Evolutionary conservation across 2,329 filamentous ascomycete species (phyloP).

Genomic region (Parascedosporium putredinis): DNA sequence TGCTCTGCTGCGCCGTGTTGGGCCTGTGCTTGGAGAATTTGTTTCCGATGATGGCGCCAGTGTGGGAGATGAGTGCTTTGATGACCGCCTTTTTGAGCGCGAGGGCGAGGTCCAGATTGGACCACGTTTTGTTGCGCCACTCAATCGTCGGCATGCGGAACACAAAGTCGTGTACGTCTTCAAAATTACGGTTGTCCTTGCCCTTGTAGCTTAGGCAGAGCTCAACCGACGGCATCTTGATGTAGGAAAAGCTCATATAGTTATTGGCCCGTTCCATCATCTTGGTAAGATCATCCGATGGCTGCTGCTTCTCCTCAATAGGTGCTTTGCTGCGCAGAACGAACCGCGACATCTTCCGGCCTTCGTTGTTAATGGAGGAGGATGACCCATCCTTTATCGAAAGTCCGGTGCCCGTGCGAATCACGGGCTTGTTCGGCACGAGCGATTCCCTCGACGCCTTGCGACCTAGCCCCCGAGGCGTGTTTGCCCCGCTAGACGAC

Average conservation of each 20-base stretch:
- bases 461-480: conserved; percentile 30
- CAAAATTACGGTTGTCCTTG: conserved; percentile 86
- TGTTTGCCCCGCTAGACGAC: conserved; percentile 23
- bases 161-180: conserved; percentile 95
- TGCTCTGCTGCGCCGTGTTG: conserved; percentile 65
- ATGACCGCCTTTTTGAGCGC: conserved; percentile 92
- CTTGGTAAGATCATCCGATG: conserved; percentile 82
- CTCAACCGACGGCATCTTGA: conserved; percentile 90
- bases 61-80: conserved; percentile 86
- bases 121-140: conserved; percentile 99
- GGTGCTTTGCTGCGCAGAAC: conserved; percentile 4
- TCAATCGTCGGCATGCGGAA: conserved; percentile 91
- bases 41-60: conserved; percentile 93
- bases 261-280: conserved; percentile 94
- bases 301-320: conserved; percentile 25
- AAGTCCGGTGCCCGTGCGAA: conserved; percentile 33
- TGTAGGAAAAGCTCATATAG: conserved; percentile 94
- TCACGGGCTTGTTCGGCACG: conserved; percentile 28
- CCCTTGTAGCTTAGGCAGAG: conserved; percentile 95
- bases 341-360: conserved; percentile 5
- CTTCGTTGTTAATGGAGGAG: background rate
- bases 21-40: conserved; percentile 88
- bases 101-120: conserved; percentile 85
- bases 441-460: conserved; percentile 50
- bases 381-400: conserved; percentile 2